Percentiles rank a stretch among this genome's conserved stretches.
Evolutionary conservation across 2,329 filamentous ascomycete species (phyloP).

Genomic region (Pseudofabraea citricarpa): DNA sequence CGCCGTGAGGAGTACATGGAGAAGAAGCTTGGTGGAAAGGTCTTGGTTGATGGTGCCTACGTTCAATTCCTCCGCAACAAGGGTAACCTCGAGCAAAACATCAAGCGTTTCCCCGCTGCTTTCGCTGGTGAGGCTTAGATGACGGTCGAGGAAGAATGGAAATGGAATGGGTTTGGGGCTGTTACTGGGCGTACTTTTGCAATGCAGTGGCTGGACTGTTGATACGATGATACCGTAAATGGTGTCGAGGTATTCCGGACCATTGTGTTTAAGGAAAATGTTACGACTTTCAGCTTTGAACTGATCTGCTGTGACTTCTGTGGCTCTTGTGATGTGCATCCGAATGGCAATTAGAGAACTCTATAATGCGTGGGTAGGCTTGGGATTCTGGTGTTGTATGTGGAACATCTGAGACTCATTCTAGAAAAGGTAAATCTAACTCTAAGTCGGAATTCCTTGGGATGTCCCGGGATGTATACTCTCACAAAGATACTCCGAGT

Average conservation of each 20-base stretch:
- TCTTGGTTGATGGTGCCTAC: slow-evolving; percentile 98
- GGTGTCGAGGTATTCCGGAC: neutral
- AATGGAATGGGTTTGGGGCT: neutral
- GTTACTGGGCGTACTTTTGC: slow-evolving; percentile 5
- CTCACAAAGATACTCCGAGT: too few species aligned
- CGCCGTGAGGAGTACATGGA: slow-evolving; percentile 96
- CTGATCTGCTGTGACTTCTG: too few species aligned
- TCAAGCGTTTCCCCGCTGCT: slow-evolving; percentile 91
- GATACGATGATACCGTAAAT: neutral
- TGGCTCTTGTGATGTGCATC: too few species aligned
- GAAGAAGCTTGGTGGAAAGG: slow-evolving; percentile 87
- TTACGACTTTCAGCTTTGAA: slow-evolving; percentile 2
- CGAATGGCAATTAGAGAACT: too few species aligned
- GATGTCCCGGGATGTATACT: too few species aligned
- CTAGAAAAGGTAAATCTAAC: too few species aligned
- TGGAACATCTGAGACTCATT: too few species aligned
- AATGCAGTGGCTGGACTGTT: slow-evolving; percentile 3
- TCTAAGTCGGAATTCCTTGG: too few species aligned
- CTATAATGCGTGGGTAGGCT: too few species aligned
- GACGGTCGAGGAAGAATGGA: neutral
- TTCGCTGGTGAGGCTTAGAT: slow-evolving; percentile 47
- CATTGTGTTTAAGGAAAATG: slow-evolving; percentile 2
- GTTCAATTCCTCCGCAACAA: slow-evolving; percentile 98
- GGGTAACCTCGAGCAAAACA: slow-evolving; percentile 79
- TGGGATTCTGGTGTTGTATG: too few species aligned